Percentiles rank a stretch among this genome's conserved stretches.
phyloP scores from a whole-genome alignment of 1,284 basidiomycete species.

The Inonotus hispidus region DNA sequence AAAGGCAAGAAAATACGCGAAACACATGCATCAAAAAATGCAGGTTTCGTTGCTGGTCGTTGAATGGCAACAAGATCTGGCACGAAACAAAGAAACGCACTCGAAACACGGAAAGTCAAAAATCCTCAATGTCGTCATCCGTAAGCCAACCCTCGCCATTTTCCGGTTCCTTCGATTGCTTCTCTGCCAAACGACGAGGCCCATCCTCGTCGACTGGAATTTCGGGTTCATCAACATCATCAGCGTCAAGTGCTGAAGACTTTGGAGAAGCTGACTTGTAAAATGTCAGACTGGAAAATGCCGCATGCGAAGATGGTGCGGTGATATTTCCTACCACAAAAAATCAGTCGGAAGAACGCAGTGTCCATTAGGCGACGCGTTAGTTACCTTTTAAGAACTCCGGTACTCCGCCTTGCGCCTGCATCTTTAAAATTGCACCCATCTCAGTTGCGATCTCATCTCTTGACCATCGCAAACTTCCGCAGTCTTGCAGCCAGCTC shows the following conservation, averaged over 20 bases:
- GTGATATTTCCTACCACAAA: background rate
- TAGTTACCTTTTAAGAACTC: constrained; percentile 1
- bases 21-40: background rate
- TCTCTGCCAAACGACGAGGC: constrained; percentile 17
- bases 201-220: background rate
- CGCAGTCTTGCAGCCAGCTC: constrained; percentile 45
- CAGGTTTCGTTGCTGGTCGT: background rate
- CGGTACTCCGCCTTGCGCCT: constrained; percentile 24
- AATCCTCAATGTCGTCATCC: constrained; percentile 65
- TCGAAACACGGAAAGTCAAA: constrained; percentile 19
- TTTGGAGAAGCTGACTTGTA: background rate
- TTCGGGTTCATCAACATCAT: constrained; percentile 1
- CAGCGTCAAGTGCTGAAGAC: background rate
- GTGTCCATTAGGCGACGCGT: background rate
- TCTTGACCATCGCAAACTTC: constrained; percentile 41
- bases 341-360: background rate
- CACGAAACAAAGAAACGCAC: background rate
- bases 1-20: background rate
- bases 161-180: background rate
- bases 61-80: background rate
- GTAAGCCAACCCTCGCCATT: constrained; percentile 55
- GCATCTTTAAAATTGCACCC: constrained; percentile 52
- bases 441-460: constrained; percentile 51
- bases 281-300: constrained; percentile 12
- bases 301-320: constrained; percentile 8